Evolutionary conservation across 257 asterid species (phyloP).

Genomic region (Forsythia suspensa): DNA sequence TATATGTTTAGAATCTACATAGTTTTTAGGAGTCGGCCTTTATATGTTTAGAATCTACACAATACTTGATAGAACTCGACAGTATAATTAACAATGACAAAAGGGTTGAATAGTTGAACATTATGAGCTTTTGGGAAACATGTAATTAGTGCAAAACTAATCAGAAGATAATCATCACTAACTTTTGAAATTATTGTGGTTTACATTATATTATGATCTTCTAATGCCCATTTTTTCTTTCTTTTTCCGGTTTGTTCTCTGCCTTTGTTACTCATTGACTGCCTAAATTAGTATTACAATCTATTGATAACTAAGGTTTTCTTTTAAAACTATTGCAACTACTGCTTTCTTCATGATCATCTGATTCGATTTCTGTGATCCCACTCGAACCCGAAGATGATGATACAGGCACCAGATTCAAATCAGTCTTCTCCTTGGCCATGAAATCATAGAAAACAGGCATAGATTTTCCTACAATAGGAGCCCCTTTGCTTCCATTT

Average conservation of each 20-base stretch:
- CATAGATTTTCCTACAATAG: not conserved
- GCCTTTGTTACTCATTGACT: not conserved
- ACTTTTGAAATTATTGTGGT: not conserved
- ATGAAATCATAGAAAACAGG: conserved; percentile 71
- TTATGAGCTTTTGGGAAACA: not conserved
- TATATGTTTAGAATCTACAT: not conserved
- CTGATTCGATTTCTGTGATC: conserved; percentile 59
- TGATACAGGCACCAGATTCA: conserved; percentile 34
- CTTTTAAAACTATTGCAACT: conserved; percentile 40
- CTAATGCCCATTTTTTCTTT: too few species aligned
- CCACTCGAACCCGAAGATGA: conserved; percentile 78
- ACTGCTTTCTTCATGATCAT: conserved; percentile 62
- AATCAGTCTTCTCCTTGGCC: conserved; percentile 47
- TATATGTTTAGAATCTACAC: not conserved
- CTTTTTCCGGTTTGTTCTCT: not conserved
- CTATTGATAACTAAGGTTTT: not conserved
- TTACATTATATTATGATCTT: not conserved
- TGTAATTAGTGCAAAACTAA: not conserved
- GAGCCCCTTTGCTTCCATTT: not conserved
- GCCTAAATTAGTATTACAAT: not conserved
- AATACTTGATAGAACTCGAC: too few species aligned
- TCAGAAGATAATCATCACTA: not conserved
- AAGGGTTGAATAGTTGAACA: not conserved
- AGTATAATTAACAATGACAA: not conserved
- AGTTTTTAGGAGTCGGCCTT: too few species aligned